phyloP scores from a whole-genome alignment of 208 protist genomes.

The Crithidia brevicula region DNA sequence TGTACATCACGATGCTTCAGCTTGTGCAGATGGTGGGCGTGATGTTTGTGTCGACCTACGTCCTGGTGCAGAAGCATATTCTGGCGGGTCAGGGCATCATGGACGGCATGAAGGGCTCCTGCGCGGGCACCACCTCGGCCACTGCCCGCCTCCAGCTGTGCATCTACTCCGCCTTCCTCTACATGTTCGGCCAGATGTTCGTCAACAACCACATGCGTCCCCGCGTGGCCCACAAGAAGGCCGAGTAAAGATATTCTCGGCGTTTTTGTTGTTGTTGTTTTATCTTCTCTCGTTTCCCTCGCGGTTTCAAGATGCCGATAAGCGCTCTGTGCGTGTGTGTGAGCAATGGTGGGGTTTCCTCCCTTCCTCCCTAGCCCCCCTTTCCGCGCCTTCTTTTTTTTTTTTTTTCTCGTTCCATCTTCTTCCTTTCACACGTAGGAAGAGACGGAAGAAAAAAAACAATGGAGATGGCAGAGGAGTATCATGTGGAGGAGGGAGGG shows the following conservation, averaged over 20 bases:
- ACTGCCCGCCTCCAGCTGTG: slow-evolving; percentile 76
- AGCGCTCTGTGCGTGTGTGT: too few relatives aligned
- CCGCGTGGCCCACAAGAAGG: slow-evolving; percentile 37
- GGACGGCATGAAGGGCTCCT: slow-evolving; percentile 42
- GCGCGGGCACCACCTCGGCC: slow-evolving; percentile 55
- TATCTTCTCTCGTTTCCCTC: neutral
- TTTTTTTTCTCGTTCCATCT: slow-evolving; percentile 7
- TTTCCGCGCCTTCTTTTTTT: slow-evolving; percentile 7
- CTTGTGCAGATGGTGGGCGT: slow-evolving; percentile 91
- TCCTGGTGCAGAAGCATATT: slow-evolving; percentile 48
- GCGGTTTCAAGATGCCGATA: too few relatives aligned
- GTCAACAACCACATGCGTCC: slow-evolving; percentile 72
- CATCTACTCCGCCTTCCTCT: slow-evolving; percentile 91
- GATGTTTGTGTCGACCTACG: slow-evolving; percentile 39
- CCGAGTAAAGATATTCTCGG: slow-evolving; percentile 4
- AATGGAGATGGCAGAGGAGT: too few relatives aligned
- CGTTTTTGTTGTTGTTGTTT: slow-evolving; percentile 2
- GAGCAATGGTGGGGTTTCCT: too few relatives aligned
- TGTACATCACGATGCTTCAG: slow-evolving; percentile 87
- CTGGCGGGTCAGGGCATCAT: slow-evolving; percentile 26
- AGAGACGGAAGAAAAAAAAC: neutral
- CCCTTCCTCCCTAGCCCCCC: too few relatives aligned
- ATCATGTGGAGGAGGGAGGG: too few relatives aligned
- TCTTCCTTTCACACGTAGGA: neutral
- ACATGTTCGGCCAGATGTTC: slow-evolving; percentile 93